Evolutionary conservation across 306 rosid genomes (phyloP).

Genomic region (Vachellia pachyceras): DNA sequence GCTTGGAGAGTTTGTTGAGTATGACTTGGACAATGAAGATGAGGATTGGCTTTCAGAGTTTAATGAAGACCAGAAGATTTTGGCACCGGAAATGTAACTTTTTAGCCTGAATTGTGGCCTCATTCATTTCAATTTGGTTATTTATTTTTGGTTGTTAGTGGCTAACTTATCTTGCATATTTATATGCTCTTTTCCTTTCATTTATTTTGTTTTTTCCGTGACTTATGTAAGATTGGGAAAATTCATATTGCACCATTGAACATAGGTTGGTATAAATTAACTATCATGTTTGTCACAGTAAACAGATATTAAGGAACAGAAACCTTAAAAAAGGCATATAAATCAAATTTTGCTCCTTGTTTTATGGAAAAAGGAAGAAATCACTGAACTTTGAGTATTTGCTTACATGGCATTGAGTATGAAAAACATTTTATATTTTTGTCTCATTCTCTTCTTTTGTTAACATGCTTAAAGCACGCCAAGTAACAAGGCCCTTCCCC

Average conservation of each 20-base stretch:
- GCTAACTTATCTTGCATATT: background rate
- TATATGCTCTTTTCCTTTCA: constrained; percentile 5
- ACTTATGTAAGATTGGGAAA: background rate
- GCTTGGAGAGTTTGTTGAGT: constrained; percentile 81
- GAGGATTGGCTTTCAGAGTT: constrained; percentile 73
- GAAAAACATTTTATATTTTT: no score
- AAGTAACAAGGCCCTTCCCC: no score
- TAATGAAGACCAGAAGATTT: constrained; percentile 55
- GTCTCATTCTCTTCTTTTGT: no score
- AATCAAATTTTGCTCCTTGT: background rate
- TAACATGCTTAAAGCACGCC: no score
- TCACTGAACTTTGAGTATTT: background rate
- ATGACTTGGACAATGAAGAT: constrained; percentile 74
- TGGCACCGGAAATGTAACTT: constrained; percentile 56
- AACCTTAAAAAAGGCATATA: background rate
- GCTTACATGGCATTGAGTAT: no score
- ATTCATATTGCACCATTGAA: constrained; percentile 6
- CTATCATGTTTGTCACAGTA: constrained; percentile 4
- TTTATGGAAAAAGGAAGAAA: background rate
- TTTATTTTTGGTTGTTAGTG: constrained; percentile 3
- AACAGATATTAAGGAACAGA: background rate
- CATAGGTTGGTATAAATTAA: constrained; percentile 13
- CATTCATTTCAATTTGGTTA: constrained; percentile 11
- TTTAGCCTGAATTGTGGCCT: background rate
- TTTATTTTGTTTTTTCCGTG: background rate